These are phyloP conservation scores for Ammopiptanthus mongolicus DNA, from an alignment of 306 rosid species.

Conservation along the genomic window DNA sequence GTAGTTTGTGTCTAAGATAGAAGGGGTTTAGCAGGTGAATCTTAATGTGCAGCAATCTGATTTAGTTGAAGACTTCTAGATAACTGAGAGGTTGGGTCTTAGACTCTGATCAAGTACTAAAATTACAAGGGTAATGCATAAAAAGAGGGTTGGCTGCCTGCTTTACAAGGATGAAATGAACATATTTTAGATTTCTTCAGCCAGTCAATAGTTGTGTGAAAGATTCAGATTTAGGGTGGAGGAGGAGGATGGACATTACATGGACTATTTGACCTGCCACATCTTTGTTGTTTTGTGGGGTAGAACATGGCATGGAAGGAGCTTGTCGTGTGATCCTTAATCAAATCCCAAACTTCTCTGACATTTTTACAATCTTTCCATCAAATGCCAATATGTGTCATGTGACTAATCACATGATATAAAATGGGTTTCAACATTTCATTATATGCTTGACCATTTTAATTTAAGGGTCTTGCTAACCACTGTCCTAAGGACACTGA, in stretches of 20 bases:
- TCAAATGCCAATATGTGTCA: slow-evolving; percentile 37
- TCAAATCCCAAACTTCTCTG: slow-evolving; percentile 37
- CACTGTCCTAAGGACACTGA: too few relatives aligned
- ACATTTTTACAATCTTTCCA: slow-evolving; percentile 36
- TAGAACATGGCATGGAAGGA: slow-evolving; percentile 53
- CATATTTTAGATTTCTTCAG: neutral
- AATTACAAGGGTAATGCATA: slow-evolving; percentile 12
- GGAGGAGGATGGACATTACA: slow-evolving; percentile 16
- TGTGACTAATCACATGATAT: slow-evolving; percentile 64
- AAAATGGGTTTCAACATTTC: slow-evolving; percentile 33
- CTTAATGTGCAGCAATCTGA: slow-evolving; percentile 16
- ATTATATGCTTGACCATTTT: slow-evolving; percentile 21
- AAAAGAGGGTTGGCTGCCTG: neutral
- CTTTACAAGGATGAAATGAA: slow-evolving; percentile 9
- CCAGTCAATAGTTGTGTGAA: slow-evolving; percentile 11
- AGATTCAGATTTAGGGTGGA: slow-evolving; percentile 32
- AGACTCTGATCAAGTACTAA: neutral
- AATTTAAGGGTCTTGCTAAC: too few relatives aligned
- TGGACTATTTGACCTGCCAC: slow-evolving; percentile 22
- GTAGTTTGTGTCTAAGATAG: slow-evolving; percentile 5
- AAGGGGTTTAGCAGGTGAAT: neutral
- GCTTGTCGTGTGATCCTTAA: slow-evolving; percentile 60
- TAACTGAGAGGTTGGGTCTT: neutral
- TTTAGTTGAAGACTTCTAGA: neutral
- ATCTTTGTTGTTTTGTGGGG: slow-evolving; percentile 35